Conservation (phyloP, 345 rosid genomes). For the Rubroshorea leprosula region DNA sequence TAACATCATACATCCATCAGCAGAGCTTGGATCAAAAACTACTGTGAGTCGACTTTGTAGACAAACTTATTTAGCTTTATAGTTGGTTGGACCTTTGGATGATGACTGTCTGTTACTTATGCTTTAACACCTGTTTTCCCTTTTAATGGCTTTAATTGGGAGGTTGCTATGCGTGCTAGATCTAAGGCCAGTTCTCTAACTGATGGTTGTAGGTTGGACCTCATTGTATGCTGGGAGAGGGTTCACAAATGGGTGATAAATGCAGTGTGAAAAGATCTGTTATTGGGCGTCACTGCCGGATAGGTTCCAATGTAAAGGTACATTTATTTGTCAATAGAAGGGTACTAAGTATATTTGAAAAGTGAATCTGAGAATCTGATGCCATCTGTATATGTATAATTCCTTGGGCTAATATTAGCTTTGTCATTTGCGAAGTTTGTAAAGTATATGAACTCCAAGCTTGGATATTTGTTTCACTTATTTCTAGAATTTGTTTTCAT, state of each 20-base stretch:
- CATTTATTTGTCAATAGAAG: constrained; percentile 12
- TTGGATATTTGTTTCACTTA: background rate
- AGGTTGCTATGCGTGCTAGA: constrained; percentile 1
- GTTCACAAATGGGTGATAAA: constrained; percentile 93
- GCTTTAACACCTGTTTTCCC: no score
- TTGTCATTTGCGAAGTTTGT: background rate
- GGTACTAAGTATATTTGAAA: no score
- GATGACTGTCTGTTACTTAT: background rate
- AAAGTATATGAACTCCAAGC: no score
- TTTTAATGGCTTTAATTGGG: no score
- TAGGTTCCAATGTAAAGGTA: constrained; percentile 98
- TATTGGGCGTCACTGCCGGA: constrained; percentile 90
- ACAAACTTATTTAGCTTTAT: background rate
- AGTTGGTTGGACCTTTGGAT: background rate
- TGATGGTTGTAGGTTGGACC: constrained; percentile 70
- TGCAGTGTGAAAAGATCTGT: constrained; percentile 96
- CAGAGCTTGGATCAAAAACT: constrained; percentile 85
- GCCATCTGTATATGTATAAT: no score
- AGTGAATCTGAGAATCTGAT: no score
- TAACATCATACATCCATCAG: constrained; percentile 73
- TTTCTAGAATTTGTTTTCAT: background rate
- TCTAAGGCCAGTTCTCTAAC: constrained; percentile 4
- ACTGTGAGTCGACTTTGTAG: constrained; percentile 45
- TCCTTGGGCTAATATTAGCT: background rate
- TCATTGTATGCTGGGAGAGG: constrained; percentile 88